Percentiles rank a stretch among this genome's conserved stretches.
phyloP scores from a whole-genome alignment of 495 filamentous ascomycete species.

The Penicillium ochrochloron region DNA sequence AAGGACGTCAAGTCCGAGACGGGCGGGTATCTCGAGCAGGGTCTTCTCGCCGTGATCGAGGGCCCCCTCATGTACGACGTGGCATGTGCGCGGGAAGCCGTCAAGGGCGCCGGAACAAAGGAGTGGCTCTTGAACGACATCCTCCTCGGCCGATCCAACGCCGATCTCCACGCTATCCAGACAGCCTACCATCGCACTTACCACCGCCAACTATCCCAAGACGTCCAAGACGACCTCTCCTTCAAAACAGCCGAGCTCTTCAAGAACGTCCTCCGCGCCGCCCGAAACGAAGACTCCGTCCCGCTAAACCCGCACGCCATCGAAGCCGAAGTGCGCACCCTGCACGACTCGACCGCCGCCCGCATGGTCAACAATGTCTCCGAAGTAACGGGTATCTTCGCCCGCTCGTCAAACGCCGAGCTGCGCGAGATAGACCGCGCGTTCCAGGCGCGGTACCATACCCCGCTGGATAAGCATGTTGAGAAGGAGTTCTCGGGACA shows the following conservation, averaged over 20 bases:
- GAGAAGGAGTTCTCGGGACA: conserved; percentile 85
- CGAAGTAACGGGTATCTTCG: conserved; percentile 76
- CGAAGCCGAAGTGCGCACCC: conserved; percentile 69
- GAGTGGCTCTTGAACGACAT: conserved; percentile 85
- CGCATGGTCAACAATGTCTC: conserved; percentile 74
- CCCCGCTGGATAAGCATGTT: conserved; percentile 71
- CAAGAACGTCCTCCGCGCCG: conserved; percentile 71
- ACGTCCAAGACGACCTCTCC: conserved; percentile 77
- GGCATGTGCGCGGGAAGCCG: conserved; percentile 64
- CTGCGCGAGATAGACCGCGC: conserved; percentile 76
- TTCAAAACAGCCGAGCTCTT: conserved; percentile 85
- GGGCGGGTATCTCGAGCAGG: conserved; percentile 69
- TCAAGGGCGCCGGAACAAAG: conserved; percentile 82
- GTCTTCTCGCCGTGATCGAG: conserved; percentile 70
- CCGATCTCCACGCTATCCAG: conserved; percentile 83
- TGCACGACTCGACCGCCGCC: conserved; percentile 75
- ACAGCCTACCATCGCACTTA: conserved; percentile 69
- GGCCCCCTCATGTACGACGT: conserved; percentile 79
- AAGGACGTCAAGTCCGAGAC: conserved; percentile 78
- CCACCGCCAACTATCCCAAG: conserved; percentile 62
- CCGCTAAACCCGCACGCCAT: conserved; percentile 70
- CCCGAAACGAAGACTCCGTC: conserved; percentile 72
- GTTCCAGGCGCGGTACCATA: conserved; percentile 69
- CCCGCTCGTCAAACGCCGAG: conserved; percentile 73
- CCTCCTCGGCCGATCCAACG: conserved; percentile 79